Percentiles rank a stretch among this genome's conserved stretches.
phyloP scores from a whole-genome alignment of 495 filamentous ascomycete species.

The Annulohypoxylon stygium region DNA sequence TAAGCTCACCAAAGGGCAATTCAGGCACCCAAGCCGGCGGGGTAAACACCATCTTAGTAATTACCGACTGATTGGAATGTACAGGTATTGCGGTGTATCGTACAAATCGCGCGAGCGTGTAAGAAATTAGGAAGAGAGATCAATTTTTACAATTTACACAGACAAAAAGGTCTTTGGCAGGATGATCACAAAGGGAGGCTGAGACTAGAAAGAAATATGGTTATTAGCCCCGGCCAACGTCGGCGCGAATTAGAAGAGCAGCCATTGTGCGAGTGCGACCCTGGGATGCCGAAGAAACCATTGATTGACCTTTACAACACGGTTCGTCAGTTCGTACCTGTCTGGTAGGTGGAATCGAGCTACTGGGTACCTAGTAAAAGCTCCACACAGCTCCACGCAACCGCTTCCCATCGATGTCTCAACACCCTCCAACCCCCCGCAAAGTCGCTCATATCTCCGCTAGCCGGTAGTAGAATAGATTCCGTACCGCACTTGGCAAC shows the following conservation, averaged over 20 bases:
- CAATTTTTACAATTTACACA: slow-evolving; percentile 13
- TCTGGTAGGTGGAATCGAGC: background rate
- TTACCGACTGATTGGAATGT: slow-evolving; percentile 9
- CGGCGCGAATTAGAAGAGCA: slow-evolving; percentile 17
- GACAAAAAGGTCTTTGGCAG: slow-evolving; percentile 24
- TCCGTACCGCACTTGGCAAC: slow-evolving; percentile 21
- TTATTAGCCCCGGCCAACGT: slow-evolving; percentile 32
- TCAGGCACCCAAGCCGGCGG: slow-evolving; percentile 76
- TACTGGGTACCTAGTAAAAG: background rate
- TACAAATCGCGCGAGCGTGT: background rate
- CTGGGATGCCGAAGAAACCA: slow-evolving; percentile 25
- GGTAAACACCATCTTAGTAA: slow-evolving; percentile 78
- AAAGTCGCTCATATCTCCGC: background rate
- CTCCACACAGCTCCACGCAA: slow-evolving; percentile 16
- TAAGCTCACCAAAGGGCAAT: slow-evolving; percentile 67
- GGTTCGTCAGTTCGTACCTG: slow-evolving; percentile 7
- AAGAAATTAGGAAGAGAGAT: slow-evolving; percentile 4
- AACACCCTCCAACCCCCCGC: background rate
- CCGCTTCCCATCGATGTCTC: background rate
- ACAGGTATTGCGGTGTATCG: slow-evolving; percentile 2
- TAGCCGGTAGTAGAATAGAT: slow-evolving; percentile 24
- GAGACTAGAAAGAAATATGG: slow-evolving; percentile 28
- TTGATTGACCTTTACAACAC: slow-evolving; percentile 5
- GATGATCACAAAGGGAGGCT: slow-evolving; percentile 35
- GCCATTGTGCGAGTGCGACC: slow-evolving; percentile 5